These are phyloP conservation scores for Leptographium wingfieldii DNA, from an alignment of 2,329 filamentous ascomycete species.

Conservation along the genomic window DNA sequence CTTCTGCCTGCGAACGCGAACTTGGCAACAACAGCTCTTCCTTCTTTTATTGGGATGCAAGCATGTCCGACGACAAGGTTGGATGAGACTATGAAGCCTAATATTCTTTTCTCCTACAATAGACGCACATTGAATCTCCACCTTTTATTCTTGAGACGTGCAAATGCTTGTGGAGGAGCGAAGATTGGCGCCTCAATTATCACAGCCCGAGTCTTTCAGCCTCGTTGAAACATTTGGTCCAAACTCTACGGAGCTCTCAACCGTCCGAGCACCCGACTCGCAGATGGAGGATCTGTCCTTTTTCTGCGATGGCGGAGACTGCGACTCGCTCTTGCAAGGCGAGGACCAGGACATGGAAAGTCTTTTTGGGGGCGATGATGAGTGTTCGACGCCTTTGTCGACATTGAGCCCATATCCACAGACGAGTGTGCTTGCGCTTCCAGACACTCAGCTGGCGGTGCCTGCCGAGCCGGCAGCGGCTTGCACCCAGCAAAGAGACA, in stretches of 20 bases:
- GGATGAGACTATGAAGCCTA: neutral
- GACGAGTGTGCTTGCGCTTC: neutral
- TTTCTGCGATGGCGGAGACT: neutral
- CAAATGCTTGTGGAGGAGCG: neutral
- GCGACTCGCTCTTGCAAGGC: no score
- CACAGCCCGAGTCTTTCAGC: neutral
- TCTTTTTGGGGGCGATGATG: conserved; percentile 1
- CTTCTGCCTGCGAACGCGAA: neutral
- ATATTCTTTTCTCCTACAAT: neutral
- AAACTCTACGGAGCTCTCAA: neutral
- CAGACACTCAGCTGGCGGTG: neutral
- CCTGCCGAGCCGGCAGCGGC: neutral
- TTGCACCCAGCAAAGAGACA: neutral
- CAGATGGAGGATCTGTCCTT: neutral
- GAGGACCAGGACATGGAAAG: neutral
- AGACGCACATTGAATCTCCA: neutral
- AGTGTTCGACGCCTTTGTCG: neutral
- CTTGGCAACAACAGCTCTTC: neutral
- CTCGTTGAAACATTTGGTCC: neutral
- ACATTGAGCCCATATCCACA: neutral
- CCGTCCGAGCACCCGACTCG: neutral
- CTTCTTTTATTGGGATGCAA: neutral
- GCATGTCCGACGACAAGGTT: neutral
- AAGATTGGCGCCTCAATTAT: neutral
- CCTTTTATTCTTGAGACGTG: neutral